Conservation (phyloP, 805 yeast species). For the Spathaspora arborariae region DNA sequence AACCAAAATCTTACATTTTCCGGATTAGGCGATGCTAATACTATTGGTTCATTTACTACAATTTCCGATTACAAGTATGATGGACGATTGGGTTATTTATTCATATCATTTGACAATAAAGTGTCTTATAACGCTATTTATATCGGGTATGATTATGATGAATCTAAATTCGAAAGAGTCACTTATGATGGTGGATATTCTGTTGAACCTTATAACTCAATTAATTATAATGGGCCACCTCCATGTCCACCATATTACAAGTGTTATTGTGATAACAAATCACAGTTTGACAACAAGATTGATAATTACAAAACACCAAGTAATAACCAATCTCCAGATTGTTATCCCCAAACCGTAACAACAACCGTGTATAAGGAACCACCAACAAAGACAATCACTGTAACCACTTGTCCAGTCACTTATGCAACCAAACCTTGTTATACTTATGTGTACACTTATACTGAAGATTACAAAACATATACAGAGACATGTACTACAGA, state of each 20-base stretch:
- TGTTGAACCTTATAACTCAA: background rate
- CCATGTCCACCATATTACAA: background rate
- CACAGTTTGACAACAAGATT: background rate
- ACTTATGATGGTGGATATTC: background rate
- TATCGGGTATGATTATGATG: background rate
- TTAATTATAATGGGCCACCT: background rate
- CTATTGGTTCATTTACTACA: background rate
- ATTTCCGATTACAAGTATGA: background rate
- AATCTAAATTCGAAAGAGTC: background rate
- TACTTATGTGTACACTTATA: background rate
- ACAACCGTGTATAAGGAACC: background rate
- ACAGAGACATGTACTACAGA: background rate
- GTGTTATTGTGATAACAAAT: background rate
- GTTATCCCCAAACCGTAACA: background rate
- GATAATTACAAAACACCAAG: background rate
- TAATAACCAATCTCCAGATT: background rate
- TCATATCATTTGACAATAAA: background rate
- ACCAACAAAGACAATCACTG: constrained; percentile 1
- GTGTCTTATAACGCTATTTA: background rate
- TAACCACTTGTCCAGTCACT: background rate
- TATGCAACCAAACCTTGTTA: background rate
- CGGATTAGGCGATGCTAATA: background rate
- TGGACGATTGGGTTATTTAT: background rate
- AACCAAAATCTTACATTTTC: background rate
- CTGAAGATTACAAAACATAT: background rate